Percentiles rank a stretch among this genome's conserved stretches.
Conservation (phyloP, 805 yeast genomes). For the Barnettozyma populi region DNA sequence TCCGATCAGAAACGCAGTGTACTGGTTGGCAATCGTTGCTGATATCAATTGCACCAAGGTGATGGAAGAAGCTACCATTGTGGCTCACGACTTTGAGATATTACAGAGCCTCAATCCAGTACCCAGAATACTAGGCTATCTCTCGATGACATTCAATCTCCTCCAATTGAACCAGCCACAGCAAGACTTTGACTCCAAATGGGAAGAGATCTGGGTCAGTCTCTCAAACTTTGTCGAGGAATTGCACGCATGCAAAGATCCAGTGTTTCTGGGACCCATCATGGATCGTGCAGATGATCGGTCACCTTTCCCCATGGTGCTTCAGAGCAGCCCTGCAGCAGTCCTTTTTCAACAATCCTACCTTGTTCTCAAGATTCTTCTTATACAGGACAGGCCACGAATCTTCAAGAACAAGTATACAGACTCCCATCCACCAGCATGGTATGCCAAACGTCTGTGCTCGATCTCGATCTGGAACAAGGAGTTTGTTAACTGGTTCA, state of each 20-base stretch:
- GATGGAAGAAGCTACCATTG: constrained; percentile 5
- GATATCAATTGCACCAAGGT: constrained; percentile 5
- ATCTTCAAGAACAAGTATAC: constrained; percentile 19
- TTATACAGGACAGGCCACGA: constrained; percentile 34
- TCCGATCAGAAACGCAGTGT: constrained; percentile 1
- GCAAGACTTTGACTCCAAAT: constrained; percentile 27
- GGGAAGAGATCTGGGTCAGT: constrained; percentile 36
- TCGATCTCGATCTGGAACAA: constrained; percentile 10
- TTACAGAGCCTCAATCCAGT: constrained; percentile 3
- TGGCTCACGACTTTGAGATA: constrained; percentile 7
- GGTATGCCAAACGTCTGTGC: constrained; percentile 20
- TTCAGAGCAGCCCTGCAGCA: constrained; percentile 27
- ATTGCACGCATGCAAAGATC: background rate
- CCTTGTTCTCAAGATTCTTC: constrained; percentile 29
- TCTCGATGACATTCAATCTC: constrained; percentile 9
- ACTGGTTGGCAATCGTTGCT: constrained; percentile 3
- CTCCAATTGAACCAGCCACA: constrained; percentile 4
- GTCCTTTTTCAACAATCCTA: constrained; percentile 30
- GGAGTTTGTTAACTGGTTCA: constrained; percentile 2
- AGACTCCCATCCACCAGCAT: constrained; percentile 15
- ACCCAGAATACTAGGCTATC: constrained; percentile 2
- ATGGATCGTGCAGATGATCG: constrained; percentile 22
- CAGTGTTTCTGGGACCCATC: constrained; percentile 15
- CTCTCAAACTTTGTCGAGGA: background rate
- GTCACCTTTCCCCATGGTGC: constrained; percentile 31